A percentile compares a stretch with the other conserved stretches of the same genome.
phyloP scores from a whole-genome alignment of 164 flowering plant genomes.

The Akebia trifoliata region DNA sequence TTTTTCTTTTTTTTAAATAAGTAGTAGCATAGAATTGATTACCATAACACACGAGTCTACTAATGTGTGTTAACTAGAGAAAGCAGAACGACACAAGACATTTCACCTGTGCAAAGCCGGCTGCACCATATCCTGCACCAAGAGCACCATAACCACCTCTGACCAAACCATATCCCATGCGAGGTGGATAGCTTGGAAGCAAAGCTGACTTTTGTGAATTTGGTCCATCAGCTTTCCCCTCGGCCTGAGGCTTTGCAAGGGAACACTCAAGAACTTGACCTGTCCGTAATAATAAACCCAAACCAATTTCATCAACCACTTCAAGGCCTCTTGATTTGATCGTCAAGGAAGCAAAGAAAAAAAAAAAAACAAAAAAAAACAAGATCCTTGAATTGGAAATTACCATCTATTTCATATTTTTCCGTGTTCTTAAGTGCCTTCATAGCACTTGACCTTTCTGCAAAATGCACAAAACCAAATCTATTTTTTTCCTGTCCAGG shows the following conservation, averaged over 20 bases:
- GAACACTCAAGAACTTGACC: conserved; percentile 87
- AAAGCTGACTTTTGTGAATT: conserved; percentile 46
- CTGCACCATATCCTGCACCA: conserved; percentile 58
- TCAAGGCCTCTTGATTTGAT: background rate
- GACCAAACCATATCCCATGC: conserved; percentile 57
- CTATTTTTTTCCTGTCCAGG: conserved; percentile 67
- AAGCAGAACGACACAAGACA: background rate
- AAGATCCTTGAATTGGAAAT: background rate
- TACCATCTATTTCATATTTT: conserved; percentile 78
- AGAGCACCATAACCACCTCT: conserved; percentile 58
- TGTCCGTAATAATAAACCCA: conserved; percentile 19
- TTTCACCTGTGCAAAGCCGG: conserved; percentile 57
- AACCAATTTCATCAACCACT: conserved; percentile 1
- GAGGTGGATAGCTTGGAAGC: conserved; percentile 57
- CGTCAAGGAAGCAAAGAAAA: background rate
- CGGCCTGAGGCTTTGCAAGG: conserved; percentile 85
- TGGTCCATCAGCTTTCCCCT: conserved; percentile 49
- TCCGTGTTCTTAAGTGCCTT: conserved; percentile 70
- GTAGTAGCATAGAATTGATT: too few relatives aligned
- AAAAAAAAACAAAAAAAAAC: background rate
- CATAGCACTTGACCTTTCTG: conserved; percentile 77
- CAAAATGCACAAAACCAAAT: conserved; percentile 83
- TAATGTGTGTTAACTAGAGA: background rate
- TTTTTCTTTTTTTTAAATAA: too few relatives aligned
- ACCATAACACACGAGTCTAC: too few relatives aligned